A percentile compares a stretch with the other conserved stretches of the same genome.
Evolutionary conservation across 2,329 filamentous ascomycete genomes (phyloP).

Genomic region (Cladosporium sp.): DNA sequence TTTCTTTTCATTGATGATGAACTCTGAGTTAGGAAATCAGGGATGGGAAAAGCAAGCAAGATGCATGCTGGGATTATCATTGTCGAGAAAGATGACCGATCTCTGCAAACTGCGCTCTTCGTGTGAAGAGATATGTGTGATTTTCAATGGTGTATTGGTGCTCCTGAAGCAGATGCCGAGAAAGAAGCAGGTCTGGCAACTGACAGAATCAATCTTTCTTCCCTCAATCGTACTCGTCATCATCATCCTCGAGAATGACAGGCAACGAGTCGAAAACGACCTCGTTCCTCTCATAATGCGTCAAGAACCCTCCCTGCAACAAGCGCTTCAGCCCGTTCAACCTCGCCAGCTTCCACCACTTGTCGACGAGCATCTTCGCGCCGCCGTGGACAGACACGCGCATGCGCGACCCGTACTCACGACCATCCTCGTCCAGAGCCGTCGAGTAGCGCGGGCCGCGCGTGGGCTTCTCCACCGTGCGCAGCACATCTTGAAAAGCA

Average conservation of each 20-base stretch:
- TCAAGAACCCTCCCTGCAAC: constrained; percentile 58
- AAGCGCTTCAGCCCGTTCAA: constrained; percentile 58
- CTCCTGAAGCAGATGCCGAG: too few species aligned
- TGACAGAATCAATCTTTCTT: background rate
- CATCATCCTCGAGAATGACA: constrained; percentile 29
- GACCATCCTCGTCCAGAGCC: constrained; percentile 58
- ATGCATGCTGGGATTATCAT: too few species aligned
- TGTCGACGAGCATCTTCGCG: constrained; percentile 61
- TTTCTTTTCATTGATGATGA: too few species aligned
- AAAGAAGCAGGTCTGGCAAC: too few species aligned
- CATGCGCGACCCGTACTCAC: constrained; percentile 59
- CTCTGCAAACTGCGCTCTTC: too few species aligned
- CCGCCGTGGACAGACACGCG: constrained; percentile 56
- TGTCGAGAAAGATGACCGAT: too few species aligned
- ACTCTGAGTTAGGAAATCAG: too few species aligned
- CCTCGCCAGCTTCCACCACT: constrained; percentile 69
- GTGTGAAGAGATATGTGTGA: too few species aligned
- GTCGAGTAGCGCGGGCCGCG: constrained; percentile 64
- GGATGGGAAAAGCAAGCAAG: too few species aligned
- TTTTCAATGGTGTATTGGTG: too few species aligned
- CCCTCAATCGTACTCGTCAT: constrained; percentile 10
- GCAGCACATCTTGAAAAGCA: constrained; percentile 62
- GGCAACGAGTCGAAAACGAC: constrained; percentile 59
- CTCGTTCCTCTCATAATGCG: constrained; percentile 60
- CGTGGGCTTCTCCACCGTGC: constrained; percentile 62